Evolutionary conservation across 805 yeast species (phyloP).

Genomic region (Torulaspora indica): DNA sequence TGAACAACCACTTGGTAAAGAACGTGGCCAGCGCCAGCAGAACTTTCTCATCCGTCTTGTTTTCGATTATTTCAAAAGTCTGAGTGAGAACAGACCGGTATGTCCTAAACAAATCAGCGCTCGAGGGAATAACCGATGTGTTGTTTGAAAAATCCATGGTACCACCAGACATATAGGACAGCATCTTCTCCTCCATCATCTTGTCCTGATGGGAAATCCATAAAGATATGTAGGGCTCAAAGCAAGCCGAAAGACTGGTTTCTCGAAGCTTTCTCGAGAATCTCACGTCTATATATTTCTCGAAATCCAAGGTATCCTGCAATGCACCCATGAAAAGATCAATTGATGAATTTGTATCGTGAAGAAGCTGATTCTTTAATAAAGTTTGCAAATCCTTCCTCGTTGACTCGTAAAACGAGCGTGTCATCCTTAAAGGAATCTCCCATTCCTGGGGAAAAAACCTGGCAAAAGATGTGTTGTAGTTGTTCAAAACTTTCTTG

Average conservation of each 20-base stretch:
- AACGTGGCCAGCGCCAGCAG: constrained; percentile 47
- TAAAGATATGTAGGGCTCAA: constrained; percentile 76
- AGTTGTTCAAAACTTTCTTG: constrained; percentile 59
- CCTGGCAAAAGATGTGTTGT: constrained; percentile 47
- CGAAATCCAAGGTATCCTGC: constrained; percentile 79
- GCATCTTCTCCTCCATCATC: constrained; percentile 53
- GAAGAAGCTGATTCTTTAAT: constrained; percentile 40
- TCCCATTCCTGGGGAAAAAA: constrained; percentile 72
- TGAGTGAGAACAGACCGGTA: constrained; percentile 72
- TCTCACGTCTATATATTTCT: constrained; percentile 59
- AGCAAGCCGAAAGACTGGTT: constrained; percentile 53
- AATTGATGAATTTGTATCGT: constrained; percentile 47
- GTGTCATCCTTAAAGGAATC: constrained; percentile 56
- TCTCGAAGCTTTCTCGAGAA: constrained; percentile 47
- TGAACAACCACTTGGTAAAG: constrained; percentile 61
- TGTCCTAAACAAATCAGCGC: constrained; percentile 77
- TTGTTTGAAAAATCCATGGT: constrained; percentile 49
- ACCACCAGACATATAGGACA: constrained; percentile 57
- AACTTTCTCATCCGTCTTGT: constrained; percentile 27
- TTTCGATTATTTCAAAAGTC: constrained; percentile 50
- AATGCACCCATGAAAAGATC: constrained; percentile 63
- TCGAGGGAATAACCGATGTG: constrained; percentile 72
- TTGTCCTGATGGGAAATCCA: constrained; percentile 87
- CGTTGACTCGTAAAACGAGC: constrained; percentile 63
- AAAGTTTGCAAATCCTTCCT: constrained; percentile 58